Evolutionary conservation across 257 asterid genomes (phyloP).

Genomic region (Hygrophila difformis): DNA sequence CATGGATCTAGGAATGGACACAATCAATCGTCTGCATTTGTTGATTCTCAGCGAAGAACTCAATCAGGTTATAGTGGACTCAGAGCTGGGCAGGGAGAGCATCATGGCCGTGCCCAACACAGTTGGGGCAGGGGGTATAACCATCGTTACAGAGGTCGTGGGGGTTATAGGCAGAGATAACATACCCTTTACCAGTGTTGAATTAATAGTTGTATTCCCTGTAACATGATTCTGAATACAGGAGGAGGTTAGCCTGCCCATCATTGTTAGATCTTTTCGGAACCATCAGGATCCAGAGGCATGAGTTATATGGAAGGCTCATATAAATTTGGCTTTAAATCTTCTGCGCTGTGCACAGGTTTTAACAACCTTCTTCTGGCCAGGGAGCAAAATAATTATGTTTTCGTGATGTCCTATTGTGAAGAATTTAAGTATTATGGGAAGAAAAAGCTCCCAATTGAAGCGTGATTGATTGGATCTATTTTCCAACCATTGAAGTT

Average conservation of each 20-base stretch:
- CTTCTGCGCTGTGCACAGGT: constrained; percentile 13
- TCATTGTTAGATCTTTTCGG: constrained; percentile 3
- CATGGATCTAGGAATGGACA: constrained; percentile 52
- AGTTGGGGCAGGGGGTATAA: constrained; percentile 52
- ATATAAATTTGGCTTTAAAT: constrained; percentile 25
- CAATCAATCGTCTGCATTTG: constrained; percentile 43
- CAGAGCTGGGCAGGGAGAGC: constrained; percentile 38
- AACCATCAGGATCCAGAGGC: background rate
- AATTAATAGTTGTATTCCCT: too few species aligned
- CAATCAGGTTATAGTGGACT: constrained; percentile 31
- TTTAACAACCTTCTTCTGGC: background rate
- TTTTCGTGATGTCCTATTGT: too few species aligned
- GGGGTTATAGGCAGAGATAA: constrained; percentile 33
- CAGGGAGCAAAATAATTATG: too few species aligned
- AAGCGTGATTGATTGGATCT: too few species aligned
- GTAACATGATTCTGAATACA: too few species aligned
- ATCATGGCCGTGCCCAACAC: constrained; percentile 29
- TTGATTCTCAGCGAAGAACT: constrained; percentile 38
- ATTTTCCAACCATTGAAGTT: too few species aligned
- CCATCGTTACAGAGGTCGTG: constrained; percentile 40
- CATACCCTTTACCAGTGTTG: too few species aligned
- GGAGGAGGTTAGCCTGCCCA: too few species aligned
- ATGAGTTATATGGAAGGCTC: constrained; percentile 24
- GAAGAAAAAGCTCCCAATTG: too few species aligned
- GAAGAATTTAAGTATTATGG: too few species aligned